Evolutionary conservation across 2,329 filamentous ascomycete genomes (phyloP), one percentile per base, ranked within the genome.

Genomic region (Diaporthe citrichinensis): DNA sequence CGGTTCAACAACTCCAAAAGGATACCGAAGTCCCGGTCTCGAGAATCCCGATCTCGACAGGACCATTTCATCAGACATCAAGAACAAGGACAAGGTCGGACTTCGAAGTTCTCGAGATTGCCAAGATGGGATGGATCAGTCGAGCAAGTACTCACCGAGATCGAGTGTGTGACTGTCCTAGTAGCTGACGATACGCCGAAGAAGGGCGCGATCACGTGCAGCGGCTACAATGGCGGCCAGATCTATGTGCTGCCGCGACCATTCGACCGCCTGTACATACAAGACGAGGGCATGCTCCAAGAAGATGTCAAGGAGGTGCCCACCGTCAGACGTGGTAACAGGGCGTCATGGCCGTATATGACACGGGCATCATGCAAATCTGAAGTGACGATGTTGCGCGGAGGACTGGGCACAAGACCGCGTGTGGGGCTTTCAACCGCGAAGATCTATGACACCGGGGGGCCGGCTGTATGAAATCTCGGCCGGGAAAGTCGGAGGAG

Each of bases 401-500:
- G n/a, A 1, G 62, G 34, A 20, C 65, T 20, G 65, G 41, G 15
- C 65, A 39, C 31, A 12, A 39, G 31, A 68, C 65, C 10, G 31
- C 15, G 14, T 20, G 65, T 53, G 65, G 65, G 65, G 49, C 65
- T 23, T 2, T 39, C 23, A 12, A 25, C 46, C n/a, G 15, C 23
- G 23, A 39, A 53, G 31, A 68, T 39, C 46, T 31, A 28, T 39
- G n/a, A 53, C 31, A 12, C n/a, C 58, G 46, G 65, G 65, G 10
- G 44, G 28, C 46, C 41, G 39, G 44, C 41, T 67, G 46, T 20
- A 25, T 17, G 23, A n/a, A 14, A 9, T 53, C 62, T 68, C 62
- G 44, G 62, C 62, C 62, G 46, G 65, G 65, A 28, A 51, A 23
- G 23, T 25, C 25, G 61, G 41, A 67, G 61, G 8, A 4, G 44